These are phyloP conservation scores for Phytophthora sojae DNA, from an alignment of 352 stramenopile species.

Conservation along the genomic window DNA sequence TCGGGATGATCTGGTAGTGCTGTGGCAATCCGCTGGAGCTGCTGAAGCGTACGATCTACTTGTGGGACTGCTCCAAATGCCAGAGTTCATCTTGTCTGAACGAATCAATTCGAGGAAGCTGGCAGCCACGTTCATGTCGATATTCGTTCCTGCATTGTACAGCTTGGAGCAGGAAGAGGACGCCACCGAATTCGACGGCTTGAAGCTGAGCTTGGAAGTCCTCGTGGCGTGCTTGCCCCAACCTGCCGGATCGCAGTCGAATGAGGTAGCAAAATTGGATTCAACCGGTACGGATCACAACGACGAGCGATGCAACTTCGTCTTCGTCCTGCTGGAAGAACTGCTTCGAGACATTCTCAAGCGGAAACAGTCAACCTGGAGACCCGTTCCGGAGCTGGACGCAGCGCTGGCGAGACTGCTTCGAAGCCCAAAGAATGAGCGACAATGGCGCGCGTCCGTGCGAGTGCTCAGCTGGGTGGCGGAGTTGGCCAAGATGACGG, in stretches of 20 bases:
- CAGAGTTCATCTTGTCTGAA: constrained; percentile 3
- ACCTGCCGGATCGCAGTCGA: constrained; percentile 3
- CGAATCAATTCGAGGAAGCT: constrained; percentile 3
- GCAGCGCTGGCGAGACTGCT: constrained; percentile 47
- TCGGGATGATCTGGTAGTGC: constrained; percentile 30
- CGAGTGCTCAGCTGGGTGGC: constrained; percentile 53
- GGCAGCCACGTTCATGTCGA: constrained; percentile 17
- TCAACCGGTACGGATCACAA: neutral
- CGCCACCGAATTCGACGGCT: constrained; percentile 17
- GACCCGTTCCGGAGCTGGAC: constrained; percentile 40
- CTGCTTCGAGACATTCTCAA: constrained; percentile 42
- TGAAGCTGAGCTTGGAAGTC: constrained; percentile 33
- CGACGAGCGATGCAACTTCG: constrained; percentile 3
- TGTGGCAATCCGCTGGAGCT: constrained; percentile 13
- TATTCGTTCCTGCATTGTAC: constrained; percentile 30
- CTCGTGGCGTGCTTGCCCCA: constrained; percentile 42
- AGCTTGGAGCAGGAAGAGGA: constrained; percentile 14
- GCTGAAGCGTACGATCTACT: constrained; percentile 13
- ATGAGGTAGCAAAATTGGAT: neutral
- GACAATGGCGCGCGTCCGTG: constrained; percentile 49
- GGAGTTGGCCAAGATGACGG: constrained; percentile 18
- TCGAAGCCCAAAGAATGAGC: constrained; percentile 40
- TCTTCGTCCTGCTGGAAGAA: constrained; percentile 50
- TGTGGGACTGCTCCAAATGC: constrained; percentile 16
- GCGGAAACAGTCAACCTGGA: constrained; percentile 33